Percentiles rank a stretch among this genome's conserved stretches.
Conservation (phyloP, 1,284 basidiomycete genomes). For the Hypsizygus ulmarius region DNA sequence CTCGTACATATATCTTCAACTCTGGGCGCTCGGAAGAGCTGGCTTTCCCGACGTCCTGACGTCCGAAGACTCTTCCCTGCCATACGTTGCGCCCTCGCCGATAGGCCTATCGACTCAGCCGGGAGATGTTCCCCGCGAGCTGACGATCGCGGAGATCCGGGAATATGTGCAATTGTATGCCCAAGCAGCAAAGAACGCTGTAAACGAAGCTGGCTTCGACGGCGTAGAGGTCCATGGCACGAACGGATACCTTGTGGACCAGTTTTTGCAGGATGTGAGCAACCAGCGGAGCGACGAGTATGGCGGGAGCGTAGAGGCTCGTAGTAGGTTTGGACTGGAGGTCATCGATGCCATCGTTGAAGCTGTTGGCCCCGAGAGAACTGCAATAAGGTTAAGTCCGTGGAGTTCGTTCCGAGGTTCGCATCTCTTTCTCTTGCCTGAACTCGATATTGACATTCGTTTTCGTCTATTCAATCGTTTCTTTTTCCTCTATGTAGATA, state of each 20-base stretch:
- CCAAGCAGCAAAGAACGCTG: conserved; percentile 40
- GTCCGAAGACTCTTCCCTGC: conserved; percentile 12
- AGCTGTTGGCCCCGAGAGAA: conserved; percentile 37
- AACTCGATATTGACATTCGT: not conserved
- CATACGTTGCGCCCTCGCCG: conserved; percentile 36
- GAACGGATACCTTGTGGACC: conserved; percentile 42
- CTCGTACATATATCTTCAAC: conserved; percentile 39
- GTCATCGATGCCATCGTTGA: conserved; percentile 40
- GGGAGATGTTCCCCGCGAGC: conserved; percentile 28
- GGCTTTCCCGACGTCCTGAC: conserved; percentile 28
- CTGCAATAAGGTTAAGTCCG: conserved; percentile 54
- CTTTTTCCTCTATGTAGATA: conserved; percentile 27
- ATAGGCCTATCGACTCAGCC: conserved; percentile 31
- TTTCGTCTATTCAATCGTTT: not conserved
- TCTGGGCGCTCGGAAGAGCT: conserved; percentile 43
- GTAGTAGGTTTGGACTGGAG: conserved; percentile 46
- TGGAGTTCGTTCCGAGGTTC: conserved; percentile 42
- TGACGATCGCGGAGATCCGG: conserved; percentile 39
- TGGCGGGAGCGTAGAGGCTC: conserved; percentile 52
- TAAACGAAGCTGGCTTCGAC: conserved; percentile 45
- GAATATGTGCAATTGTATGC: conserved; percentile 39
- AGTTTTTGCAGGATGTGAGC: conserved; percentile 40
- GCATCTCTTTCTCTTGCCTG: not conserved
- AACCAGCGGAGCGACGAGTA: conserved; percentile 56
- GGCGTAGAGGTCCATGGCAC: conserved; percentile 41